Percentiles rank a stretch among this genome's conserved stretches.
phyloP scores from a whole-genome alignment of 305 asterid genomes.

The Fraxinus paxiana region DNA sequence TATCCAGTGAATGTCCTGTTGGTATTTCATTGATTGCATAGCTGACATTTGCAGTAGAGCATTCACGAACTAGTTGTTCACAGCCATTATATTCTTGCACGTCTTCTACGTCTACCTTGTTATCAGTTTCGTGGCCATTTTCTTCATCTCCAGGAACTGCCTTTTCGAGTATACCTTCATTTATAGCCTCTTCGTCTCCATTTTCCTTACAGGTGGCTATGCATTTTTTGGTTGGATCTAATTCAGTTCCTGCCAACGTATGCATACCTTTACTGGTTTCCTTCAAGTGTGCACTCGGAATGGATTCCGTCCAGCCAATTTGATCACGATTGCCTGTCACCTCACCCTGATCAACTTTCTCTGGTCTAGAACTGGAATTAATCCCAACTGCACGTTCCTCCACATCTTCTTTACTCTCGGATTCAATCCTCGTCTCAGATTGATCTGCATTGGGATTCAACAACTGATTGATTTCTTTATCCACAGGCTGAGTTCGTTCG shows the following conservation, averaged over 20 bases:
- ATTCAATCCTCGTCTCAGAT: neutral
- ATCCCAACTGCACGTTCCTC: neutral
- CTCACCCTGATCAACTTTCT: slow-evolving; percentile 1
- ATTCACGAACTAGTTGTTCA: neutral
- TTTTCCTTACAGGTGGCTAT: neutral
- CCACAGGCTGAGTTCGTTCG: slow-evolving; percentile 10
- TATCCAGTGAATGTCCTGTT: neutral
- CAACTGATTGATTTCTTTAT: slow-evolving; percentile 22
- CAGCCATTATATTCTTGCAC: neutral
- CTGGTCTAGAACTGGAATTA: slow-evolving; percentile 1
- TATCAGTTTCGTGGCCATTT: neutral
- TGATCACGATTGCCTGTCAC: neutral
- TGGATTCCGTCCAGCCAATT: neutral
- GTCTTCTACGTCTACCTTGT: neutral
- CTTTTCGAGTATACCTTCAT: slow-evolving; percentile 5
- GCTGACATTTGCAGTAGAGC: neutral
- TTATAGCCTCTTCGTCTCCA: slow-evolving; percentile 18
- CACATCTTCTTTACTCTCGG: slow-evolving; percentile 1
- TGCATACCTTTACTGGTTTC: slow-evolving; percentile 2
- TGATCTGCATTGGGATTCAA: slow-evolving; percentile 14
- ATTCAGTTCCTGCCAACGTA: slow-evolving; percentile 11
- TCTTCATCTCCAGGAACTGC: slow-evolving; percentile 1
- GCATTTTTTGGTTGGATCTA: slow-evolving; percentile 3
- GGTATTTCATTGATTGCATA: neutral
- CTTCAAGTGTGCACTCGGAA: neutral